Percentiles rank a stretch among this genome's conserved stretches.
Conservation (phyloP, 1,139 yeast species). For the Protomyces gravidus region DNA sequence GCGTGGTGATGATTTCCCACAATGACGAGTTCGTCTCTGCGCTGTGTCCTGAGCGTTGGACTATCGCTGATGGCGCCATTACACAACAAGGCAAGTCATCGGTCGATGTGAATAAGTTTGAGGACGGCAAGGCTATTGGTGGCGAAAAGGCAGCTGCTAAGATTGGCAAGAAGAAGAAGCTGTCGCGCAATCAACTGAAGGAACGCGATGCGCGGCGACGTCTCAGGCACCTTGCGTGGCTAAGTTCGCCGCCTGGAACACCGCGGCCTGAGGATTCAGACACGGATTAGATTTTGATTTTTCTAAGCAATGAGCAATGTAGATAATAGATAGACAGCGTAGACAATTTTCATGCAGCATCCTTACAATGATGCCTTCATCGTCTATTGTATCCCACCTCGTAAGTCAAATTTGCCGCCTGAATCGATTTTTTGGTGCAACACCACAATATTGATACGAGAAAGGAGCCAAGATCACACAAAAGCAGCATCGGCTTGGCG, state of each 20-base stretch:
- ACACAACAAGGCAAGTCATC: slow-evolving; percentile 75
- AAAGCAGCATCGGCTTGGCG: no score
- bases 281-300: slow-evolving; percentile 2
- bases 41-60: slow-evolving; percentile 97
- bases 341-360: no score
- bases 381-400: no score
- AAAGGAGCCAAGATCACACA: no score
- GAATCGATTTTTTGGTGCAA: no score
- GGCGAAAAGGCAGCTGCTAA: slow-evolving; percentile 53
- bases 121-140: slow-evolving; percentile 53
- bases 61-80: slow-evolving; percentile 86
- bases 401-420: no score
- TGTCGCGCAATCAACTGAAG: slow-evolving; percentile 95
- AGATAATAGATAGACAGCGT: no score
- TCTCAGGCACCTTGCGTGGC: slow-evolving; percentile 89
- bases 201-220: slow-evolving; percentile 89
- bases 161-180: slow-evolving; percentile 74
- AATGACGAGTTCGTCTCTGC: slow-evolving; percentile 97
- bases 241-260: slow-evolving; percentile 25
- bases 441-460: no score
- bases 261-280: slow-evolving; percentile 29
- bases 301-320: no score
- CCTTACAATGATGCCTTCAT: no score
- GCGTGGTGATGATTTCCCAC: slow-evolving; percentile 98
- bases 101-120: slow-evolving; percentile 74